Percentiles rank a stretch among this genome's conserved stretches.
Evolutionary conservation across 257 asterid species (phyloP).

Genomic region (Gynochthodes officinalis): DNA sequence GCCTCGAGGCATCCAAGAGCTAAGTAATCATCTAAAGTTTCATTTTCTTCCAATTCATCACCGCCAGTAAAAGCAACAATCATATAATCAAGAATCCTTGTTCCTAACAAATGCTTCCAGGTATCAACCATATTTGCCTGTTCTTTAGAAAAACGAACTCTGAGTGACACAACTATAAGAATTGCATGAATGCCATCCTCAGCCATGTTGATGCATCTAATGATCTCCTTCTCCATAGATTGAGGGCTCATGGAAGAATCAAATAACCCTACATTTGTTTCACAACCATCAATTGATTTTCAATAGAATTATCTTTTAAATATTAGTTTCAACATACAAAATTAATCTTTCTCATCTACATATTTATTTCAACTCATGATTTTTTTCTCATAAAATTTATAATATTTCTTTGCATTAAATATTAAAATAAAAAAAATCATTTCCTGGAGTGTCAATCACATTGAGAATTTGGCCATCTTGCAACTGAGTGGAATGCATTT

Average conservation of each 20-base stretch:
- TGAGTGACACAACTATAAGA: slow-evolving; percentile 58
- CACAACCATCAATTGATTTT: too few species aligned
- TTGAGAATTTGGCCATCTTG: slow-evolving; percentile 52
- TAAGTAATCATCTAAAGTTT: slow-evolving; percentile 34
- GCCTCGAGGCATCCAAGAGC: slow-evolving; percentile 36
- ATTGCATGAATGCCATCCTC: slow-evolving; percentile 49
- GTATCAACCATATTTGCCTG: slow-evolving; percentile 58
- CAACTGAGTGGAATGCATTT: slow-evolving; percentile 35
- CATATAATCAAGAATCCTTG: slow-evolving; percentile 54
- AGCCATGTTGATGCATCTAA: neutral
- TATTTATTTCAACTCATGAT: too few species aligned
- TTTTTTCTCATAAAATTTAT: too few species aligned
- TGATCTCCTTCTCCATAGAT: neutral
- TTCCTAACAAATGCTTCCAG: slow-evolving; percentile 15
- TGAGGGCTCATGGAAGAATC: neutral
- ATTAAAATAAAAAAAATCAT: too few species aligned
- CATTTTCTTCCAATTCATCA: slow-evolving; percentile 60
- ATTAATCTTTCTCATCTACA: too few species aligned
- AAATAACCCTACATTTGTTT: neutral
- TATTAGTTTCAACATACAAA: too few species aligned
- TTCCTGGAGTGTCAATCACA: slow-evolving; percentile 78
- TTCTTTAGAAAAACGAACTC: slow-evolving; percentile 59
- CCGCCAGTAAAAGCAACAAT: slow-evolving; percentile 68
- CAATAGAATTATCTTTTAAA: too few species aligned
- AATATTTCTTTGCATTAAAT: too few species aligned